Evolutionary conservation across 1,284 basidiomycete species (phyloP).

Genomic region (Ceratobasidium sp.): DNA sequence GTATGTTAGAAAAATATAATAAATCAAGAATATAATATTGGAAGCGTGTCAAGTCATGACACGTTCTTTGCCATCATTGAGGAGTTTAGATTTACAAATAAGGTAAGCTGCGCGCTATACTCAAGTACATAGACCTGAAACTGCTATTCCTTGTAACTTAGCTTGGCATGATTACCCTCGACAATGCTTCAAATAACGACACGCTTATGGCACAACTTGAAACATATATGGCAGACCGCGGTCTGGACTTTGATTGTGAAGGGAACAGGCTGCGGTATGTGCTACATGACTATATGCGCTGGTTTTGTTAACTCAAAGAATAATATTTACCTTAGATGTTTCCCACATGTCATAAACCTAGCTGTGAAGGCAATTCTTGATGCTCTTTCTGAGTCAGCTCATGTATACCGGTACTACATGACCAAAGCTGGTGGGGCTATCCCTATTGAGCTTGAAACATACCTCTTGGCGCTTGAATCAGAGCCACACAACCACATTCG

Average conservation of each 20-base stretch:
- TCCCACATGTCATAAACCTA: constrained; percentile 36
- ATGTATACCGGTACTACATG: not conserved
- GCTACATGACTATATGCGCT: not conserved
- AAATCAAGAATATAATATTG: too few relatives aligned
- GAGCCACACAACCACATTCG: not conserved
- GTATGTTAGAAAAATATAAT: too few relatives aligned
- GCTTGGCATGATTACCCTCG: constrained; percentile 38
- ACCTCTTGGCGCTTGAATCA: not conserved
- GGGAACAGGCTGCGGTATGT: constrained; percentile 37
- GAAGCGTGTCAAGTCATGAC: too few relatives aligned
- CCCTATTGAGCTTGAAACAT: not conserved
- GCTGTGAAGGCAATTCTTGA: constrained; percentile 24
- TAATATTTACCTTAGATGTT: constrained; percentile 27
- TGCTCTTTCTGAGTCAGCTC: not conserved
- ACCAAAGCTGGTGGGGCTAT: not conserved
- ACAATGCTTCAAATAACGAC: constrained; percentile 47
- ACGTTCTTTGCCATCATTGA: constrained; percentile 39
- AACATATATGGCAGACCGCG: not conserved
- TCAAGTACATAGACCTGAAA: too few relatives aligned
- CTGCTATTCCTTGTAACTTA: not conserved
- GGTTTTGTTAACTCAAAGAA: not conserved
- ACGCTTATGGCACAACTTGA: constrained; percentile 23
- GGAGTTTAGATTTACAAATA: constrained; percentile 14
- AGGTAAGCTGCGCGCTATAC: constrained; percentile 30
- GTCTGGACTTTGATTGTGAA: not conserved